Base-by-base conservation (phyloP, 2,329 filamentous ascomycete species). In the Fusarium succisae region DNA sequence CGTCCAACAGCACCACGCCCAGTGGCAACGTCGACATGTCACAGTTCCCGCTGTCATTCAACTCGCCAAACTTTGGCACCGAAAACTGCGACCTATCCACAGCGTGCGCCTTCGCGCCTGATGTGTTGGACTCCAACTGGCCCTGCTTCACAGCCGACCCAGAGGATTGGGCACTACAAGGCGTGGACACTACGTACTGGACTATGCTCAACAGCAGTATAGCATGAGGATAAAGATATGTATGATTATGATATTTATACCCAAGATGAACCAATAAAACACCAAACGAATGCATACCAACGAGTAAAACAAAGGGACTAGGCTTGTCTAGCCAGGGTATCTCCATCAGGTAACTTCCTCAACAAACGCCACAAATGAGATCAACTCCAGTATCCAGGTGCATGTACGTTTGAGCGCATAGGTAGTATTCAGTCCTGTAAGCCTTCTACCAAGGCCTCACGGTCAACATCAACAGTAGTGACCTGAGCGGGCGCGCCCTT, bases 401-500 rank as follows among this genome's bases (percentile, higher is more conserved):
- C n/a, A 58, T 72, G 55, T 61, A 54, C 43, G 32, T 43, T 63
- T 28, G 38, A 38, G 58, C n/a, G 30, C 38, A 44, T 59, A 57
- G 43, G 63, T 35, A 50, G 53, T 56, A 28, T 43, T 79, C 63
- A 81, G 62, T 81, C 81, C 63, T 72, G 72, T 26, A 94, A 82
- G 53, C 85, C 89, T 76, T 93, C 91, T 70, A 84, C 85, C 75
- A 94, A 79, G 14, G 91, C 89, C 47, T 89, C 87, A 41, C 86
- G 85, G 78, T 93, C 90, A 28, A 93, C 80, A 3, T 81, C 82
- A 32, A 89, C 86, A 1, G 91, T 84, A 22, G 88, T 87, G 17
- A 93, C 88, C 67, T 87, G 87, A 41, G 87, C 86, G 6, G 89
- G 87, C 3, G 89, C 84, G 41, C 81, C 85, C 81, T 83, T 88